Percentiles rank a stretch among this genome's conserved stretches.
Conservation (phyloP, 2,329 filamentous ascomycete genomes). For the Ophiobolus disseminans region DNA sequence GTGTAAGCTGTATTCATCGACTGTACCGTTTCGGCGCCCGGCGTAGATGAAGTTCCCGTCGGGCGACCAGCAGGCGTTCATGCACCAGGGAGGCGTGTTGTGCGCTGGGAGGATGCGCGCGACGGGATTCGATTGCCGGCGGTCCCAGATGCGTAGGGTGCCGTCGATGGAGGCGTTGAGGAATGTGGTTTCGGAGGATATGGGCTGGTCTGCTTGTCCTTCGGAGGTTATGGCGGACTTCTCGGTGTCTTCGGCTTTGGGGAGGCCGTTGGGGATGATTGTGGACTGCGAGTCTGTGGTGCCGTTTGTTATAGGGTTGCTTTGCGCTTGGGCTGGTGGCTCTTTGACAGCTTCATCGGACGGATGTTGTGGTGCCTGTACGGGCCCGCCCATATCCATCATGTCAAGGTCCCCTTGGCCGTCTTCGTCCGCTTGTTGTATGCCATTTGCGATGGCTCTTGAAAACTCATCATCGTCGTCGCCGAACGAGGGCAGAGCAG, state of each 20-base stretch:
- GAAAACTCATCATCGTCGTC: conserved; percentile 87
- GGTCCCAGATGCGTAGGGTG: conserved; percentile 90
- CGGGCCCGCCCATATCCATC: conserved; percentile 53
- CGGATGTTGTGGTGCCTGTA: conserved; percentile 47
- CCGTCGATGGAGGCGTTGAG: conserved; percentile 89
- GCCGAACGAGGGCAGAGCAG: conserved; percentile 64
- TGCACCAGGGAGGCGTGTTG: conserved; percentile 92
- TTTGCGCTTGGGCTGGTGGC: conserved; percentile 17
- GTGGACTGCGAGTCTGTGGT: conserved; percentile 23
- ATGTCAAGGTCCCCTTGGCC: conserved; percentile 53
- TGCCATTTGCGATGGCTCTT: conserved; percentile 68
- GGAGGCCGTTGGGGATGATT: conserved; percentile 55
- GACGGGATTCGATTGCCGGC: conserved; percentile 75
- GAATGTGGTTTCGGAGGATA: conserved; percentile 78
- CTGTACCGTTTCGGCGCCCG: conserved; percentile 86
- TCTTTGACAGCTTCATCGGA: conserved; percentile 29
- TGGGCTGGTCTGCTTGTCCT: conserved; percentile 51
- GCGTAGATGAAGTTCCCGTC: conserved; percentile 96
- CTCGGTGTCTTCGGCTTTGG: conserved; percentile 58
- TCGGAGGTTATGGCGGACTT: conserved; percentile 20
- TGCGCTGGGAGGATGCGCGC: conserved; percentile 78
- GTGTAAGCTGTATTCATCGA: conserved; percentile 92
- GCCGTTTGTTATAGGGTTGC: conserved; percentile 28
- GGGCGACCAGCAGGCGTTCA: conserved; percentile 95
- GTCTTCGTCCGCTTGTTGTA: conserved; percentile 55